Conservation (phyloP, 352 stramenopile genomes). For the Pythium monospermum region DNA sequence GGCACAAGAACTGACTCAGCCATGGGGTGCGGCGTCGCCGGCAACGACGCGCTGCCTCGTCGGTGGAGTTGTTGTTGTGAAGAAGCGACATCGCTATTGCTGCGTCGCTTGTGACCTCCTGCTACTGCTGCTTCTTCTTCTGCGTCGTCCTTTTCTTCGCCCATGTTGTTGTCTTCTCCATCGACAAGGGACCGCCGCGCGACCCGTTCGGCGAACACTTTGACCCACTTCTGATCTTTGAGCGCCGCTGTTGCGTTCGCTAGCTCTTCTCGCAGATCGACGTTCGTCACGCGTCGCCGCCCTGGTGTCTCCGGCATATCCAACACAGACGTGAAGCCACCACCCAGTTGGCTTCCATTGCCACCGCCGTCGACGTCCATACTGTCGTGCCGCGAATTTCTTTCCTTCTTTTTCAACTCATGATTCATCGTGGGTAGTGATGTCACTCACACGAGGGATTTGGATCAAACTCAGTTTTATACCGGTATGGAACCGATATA, state of each 20-base stretch:
- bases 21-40: neutral
- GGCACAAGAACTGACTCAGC: slow-evolving; percentile 75
- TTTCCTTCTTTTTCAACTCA: too few relatives aligned
- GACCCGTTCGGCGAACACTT: slow-evolving; percentile 40
- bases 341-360: neutral
- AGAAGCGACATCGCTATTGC: too few relatives aligned
- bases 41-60: neutral
- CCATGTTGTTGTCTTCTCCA: slow-evolving; percentile 10
- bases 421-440: too few relatives aligned
- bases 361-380: neutral
- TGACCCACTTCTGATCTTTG: slow-evolving; percentile 69
- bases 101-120: too few relatives aligned
- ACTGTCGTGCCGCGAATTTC: slow-evolving; percentile 15
- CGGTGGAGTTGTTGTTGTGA: too few relatives aligned
- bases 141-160: slow-evolving; percentile 16
- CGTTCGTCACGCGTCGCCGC: slow-evolving; percentile 35
- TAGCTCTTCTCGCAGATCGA: slow-evolving; percentile 59
- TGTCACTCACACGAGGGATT: too few relatives aligned
- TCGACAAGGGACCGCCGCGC: slow-evolving; percentile 14
- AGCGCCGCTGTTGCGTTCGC: slow-evolving; percentile 39
- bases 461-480: too few relatives aligned
- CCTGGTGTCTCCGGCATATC: slow-evolving; percentile 16
- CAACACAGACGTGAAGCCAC: slow-evolving; percentile 10
- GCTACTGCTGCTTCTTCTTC: neutral
- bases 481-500: too few relatives aligned